Base-by-base conservation (phyloP, 257 asterid species). In the Paulownia fortunei region DNA sequence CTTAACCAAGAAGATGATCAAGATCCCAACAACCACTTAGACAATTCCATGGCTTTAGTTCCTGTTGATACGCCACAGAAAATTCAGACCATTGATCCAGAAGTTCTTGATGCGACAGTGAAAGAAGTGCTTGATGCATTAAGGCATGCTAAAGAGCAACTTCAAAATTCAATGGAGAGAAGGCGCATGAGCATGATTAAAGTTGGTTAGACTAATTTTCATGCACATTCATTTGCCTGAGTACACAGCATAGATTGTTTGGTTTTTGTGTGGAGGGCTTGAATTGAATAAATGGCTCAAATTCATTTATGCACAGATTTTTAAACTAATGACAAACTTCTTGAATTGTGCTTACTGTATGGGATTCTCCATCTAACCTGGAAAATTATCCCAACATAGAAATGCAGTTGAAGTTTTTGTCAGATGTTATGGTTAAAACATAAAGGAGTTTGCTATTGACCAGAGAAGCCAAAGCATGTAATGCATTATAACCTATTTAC, bases 31-130 rank as follows among this genome's bases (percentile, higher is more conserved):
- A 55, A 77, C 19, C 15, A 27, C n/a, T 63, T 0, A 4, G 86
- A 89, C 65, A 73, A 86, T 70, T 84, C 92, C 26, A 74, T 84
- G 84, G 92, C 98, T 23, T 73, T 93, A 55, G 86, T 89, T 73
- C 69, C 79, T 1, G 69, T 88, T 27, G 88, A 81, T 54, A 64
- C 49, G 30, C 87, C 76, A 23, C 52, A 83, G 71, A 34, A 76
- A 52, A 51, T 68, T 5, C 66, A 72, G 79, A 62, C 23, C 0
- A 76, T 85, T 21, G 90, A 93, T 80, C 89, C 88, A 18, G 87
- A 61, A 63, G 84, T 86, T 49, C 89, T 89, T 18, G 94, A 87
- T 72, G 80, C 80, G 34, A 86, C 83, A n/a, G 92, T 90, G 39
- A 87, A 78, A 77, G 88, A 89, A 78, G 92, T 86, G 39, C 82